These are phyloP conservation scores for Telopea speciosissima DNA, from an alignment of 177 flowering plant genomes.

Conservation along the genomic window DNA sequence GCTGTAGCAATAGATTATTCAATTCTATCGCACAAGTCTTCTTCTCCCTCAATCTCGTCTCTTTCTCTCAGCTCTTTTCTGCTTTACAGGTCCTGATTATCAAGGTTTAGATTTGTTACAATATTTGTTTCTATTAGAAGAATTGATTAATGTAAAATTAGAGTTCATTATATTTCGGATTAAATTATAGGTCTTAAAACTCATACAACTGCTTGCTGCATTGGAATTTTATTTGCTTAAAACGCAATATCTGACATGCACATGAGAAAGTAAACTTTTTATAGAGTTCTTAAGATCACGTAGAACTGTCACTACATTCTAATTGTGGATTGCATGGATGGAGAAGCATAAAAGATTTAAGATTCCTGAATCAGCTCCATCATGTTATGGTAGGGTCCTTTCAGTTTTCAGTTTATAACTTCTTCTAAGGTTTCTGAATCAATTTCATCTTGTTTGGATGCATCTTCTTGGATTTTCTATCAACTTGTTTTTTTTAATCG, in stretches of 20 bases:
- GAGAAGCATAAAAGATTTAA: background rate
- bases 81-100: too few relatives aligned
- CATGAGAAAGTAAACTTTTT: too few relatives aligned
- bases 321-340: background rate
- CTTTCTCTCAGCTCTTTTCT: too few relatives aligned
- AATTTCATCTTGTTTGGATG: background rate
- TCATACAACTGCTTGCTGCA: background rate
- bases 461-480: background rate
- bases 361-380: background rate
- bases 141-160: background rate
- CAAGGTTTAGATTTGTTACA: too few relatives aligned
- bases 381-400: background rate
- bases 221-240: background rate
- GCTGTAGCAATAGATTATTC: too few relatives aligned
- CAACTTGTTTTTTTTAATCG: too few relatives aligned
- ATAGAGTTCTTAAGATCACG: too few relatives aligned
- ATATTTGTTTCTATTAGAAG: too few relatives aligned
- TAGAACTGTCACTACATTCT: too few relatives aligned
- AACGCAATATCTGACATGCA: background rate
- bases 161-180: background rate
- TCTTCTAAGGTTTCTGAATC: background rate
- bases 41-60: too few relatives aligned
- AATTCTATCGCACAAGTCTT: too few relatives aligned
- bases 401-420: background rate
- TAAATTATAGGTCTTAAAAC: background rate